Evolutionary conservation across 2,329 filamentous ascomycete genomes (phyloP).

Genomic region (Ceratocystis huliohia): DNA sequence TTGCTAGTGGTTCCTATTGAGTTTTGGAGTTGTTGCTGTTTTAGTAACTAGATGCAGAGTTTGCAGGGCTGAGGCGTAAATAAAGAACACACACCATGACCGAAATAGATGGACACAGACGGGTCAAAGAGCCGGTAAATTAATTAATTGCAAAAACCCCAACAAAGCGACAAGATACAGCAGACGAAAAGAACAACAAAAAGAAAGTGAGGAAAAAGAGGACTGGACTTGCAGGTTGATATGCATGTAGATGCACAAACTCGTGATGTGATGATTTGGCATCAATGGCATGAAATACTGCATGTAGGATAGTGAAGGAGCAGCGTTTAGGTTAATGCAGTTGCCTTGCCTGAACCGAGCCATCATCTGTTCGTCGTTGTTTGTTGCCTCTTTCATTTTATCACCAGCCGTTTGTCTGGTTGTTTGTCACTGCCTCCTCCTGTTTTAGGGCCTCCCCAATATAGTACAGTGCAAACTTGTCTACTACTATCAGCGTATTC

Average conservation of each 20-base stretch:
- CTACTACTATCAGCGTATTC: neutral
- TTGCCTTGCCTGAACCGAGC: neutral
- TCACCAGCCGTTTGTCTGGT: neutral
- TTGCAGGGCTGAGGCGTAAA: conserved; percentile 6
- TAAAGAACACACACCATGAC: neutral
- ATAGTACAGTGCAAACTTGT: too few species aligned
- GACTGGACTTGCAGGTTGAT: too few species aligned
- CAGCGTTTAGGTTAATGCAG: neutral
- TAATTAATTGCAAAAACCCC: too few species aligned
- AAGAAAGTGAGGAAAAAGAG: neutral
- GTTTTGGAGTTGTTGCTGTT: neutral
- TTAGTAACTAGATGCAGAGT: neutral
- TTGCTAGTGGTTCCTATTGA: neutral
- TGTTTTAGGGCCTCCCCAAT: neutral
- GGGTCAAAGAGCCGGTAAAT: neutral
- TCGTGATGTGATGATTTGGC: too few species aligned
- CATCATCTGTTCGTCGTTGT: neutral
- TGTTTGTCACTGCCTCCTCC: neutral
- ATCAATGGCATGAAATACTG: too few species aligned
- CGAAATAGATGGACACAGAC: neutral
- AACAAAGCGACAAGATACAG: too few species aligned
- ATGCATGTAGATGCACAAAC: neutral
- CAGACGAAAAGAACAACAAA: too few species aligned
- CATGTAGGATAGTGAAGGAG: neutral
- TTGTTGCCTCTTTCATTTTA: neutral